Evolutionary conservation across 1,284 basidiomycete genomes (phyloP), one percentile per base, ranked within the genome.

Genomic region (Anthracocystis panici-leucophaei): DNA sequence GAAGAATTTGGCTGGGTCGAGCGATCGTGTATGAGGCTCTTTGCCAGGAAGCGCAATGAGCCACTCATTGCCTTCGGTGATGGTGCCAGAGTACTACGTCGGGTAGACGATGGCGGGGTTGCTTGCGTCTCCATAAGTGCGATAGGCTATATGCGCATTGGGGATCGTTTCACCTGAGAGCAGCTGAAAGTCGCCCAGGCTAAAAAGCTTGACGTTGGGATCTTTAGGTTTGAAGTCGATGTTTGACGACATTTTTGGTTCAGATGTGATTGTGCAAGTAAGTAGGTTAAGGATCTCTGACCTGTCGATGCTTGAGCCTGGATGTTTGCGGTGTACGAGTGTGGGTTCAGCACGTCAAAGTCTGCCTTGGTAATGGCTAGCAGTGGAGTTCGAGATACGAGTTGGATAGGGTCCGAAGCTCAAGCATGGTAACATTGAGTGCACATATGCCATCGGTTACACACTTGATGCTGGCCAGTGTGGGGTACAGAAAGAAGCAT

Each of bases 21-120:
- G 60, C 11, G 74, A 51, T 27, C 52, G 66, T 2, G 51, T 64
- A 12, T 42, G 12, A 5, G 73, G 63, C 33, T 54, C 14, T 10
- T 57, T 31, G 20, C 45, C 59, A 2, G 65, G 59, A 0, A 67
- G 57, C 11, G 65, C 41, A 14, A 79, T 71, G 8, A 79, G 64
- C 74, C 77, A 80, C 42, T 79, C 68, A 27, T 72, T 76, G 45
- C 73, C 74, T 5, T 59, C 62, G 49, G 77, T 78, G 42, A 79
- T 78, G 40, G 67, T 77, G 40, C 77, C 75, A 33, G 56, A 63
- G 55, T 64, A 80, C 79, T 76, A 81, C 5, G 79, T 81, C 0
- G 79, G 79, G 21, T 81, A 81, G 53, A 81, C 64, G 38, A 81
- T 74, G 10, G 65, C 65, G 1, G 76, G 79, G 3, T 63, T 67